These are phyloP conservation scores for Sporobolomyces pararoseus DNA, from an alignment of 768 basidiomycete species.

Conservation along the genomic window DNA sequence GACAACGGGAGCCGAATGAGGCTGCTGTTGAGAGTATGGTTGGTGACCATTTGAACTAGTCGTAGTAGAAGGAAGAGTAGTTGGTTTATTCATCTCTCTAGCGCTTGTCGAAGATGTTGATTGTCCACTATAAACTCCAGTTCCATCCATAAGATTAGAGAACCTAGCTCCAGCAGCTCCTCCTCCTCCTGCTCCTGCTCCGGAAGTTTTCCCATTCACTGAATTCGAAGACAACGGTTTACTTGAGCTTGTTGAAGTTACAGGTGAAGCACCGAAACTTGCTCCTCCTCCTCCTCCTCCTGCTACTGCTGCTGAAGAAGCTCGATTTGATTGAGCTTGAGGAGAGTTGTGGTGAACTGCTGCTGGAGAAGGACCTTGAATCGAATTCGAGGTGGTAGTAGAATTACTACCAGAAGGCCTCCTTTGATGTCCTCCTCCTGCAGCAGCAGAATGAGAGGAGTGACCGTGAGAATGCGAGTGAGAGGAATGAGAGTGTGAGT, in stretches of 20 bases:
- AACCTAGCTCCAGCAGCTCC: constrained; percentile 11
- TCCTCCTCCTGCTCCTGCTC: background rate
- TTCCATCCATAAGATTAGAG: constrained; percentile 22
- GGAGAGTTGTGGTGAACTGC: too few species aligned
- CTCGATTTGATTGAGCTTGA: background rate
- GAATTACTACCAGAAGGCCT: background rate
- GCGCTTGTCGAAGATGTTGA: background rate
- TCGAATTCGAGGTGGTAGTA: too few species aligned
- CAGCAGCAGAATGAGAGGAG: background rate
- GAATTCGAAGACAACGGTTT: too few species aligned
- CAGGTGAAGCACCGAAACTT: too few species aligned
- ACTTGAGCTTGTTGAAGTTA: too few species aligned
- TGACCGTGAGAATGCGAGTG: background rate
- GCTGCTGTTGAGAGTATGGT: background rate
- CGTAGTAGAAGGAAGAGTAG: background rate
- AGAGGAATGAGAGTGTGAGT: background rate
- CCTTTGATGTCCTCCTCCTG: background rate
- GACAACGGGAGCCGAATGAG: too few species aligned
- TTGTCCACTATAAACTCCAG: too few species aligned
- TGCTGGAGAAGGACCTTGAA: too few species aligned
- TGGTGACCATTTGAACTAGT: background rate
- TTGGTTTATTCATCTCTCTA: background rate
- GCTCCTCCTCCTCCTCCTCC: constrained; percentile 8
- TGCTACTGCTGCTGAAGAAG: too few species aligned
- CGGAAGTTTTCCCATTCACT: background rate